Evolutionary conservation across 2,329 filamentous ascomycete genomes (phyloP), one percentile per base, ranked within the genome.

Genomic region (Xylariales sp.): DNA sequence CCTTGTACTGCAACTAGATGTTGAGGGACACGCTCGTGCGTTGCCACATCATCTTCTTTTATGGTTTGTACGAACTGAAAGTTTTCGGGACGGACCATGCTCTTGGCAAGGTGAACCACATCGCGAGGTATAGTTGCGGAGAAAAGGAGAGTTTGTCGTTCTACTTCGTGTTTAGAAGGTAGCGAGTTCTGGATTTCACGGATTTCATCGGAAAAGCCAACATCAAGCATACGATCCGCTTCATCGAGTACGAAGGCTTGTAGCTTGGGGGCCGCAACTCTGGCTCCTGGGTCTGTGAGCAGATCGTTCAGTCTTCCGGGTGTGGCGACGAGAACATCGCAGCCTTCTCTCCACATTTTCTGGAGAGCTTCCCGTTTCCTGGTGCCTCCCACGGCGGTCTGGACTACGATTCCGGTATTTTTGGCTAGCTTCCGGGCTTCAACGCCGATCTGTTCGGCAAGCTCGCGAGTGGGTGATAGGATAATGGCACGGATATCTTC

Each of bases 211-310:
- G 90, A 84, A 75, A 95, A 95, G 2, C 92, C 96, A 85, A 97
- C 96, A 83, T 99, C 96, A 78, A 99, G 87, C 93, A 99, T 97
- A 75, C 96, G 93, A 81, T 99, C 96, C 75, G 96, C 96, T 85
- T 99, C 96, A 75, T 99, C 96, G 54, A 99, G 90, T 71, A 98
- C 94, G 53, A 99, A 86, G 73, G 96, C 97, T 79, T 93, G 92
- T 84, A 98, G 91, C 79, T 93, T 94, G 80, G 77, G 94, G 80
- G 92, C 92, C 28, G 83, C 82, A 46, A 97, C 87, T 30, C 88
- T 86, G 64, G 85, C 87, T 63, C 78, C 76, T 0, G 83, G 80
- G 75, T 97, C 93, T 3, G 85, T 85, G 32, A 97, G 84, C 46
- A 97, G 85, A 78, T 99, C 96, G 75, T 91, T 86, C 52, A 98